phyloP scores from a whole-genome alignment of 1,284 basidiomycete genomes.

The Cutaneotrichosporon spelunceum region DNA sequence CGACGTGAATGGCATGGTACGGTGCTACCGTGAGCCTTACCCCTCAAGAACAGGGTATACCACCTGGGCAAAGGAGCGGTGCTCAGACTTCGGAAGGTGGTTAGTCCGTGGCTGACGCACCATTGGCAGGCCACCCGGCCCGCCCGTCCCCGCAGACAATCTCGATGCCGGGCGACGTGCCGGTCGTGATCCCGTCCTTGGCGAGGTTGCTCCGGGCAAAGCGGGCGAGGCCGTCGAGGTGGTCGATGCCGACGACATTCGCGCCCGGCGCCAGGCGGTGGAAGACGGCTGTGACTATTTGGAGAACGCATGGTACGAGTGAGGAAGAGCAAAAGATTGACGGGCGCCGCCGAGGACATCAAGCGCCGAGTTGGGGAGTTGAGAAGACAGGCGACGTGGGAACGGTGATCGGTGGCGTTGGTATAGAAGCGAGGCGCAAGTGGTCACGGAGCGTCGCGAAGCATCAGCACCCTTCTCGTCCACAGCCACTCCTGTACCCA shows the following conservation, averaged over 20 bases:
- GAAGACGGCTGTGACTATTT: conserved; percentile 61
- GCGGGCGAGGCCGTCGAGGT: conserved; percentile 73
- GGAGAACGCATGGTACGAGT: neutral
- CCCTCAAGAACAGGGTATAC: neutral
- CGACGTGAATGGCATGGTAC: conserved; percentile 89
- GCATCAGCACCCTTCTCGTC: neutral
- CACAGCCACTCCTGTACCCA: conserved; percentile 48
- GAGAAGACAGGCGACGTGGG: neutral
- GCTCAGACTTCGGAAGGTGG: conserved; percentile 11
- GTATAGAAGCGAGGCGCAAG: neutral
- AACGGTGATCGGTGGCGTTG: neutral
- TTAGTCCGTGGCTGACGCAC: neutral
- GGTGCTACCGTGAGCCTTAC: conserved; percentile 57
- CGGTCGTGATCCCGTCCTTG: conserved; percentile 58
- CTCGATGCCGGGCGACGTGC: conserved; percentile 12
- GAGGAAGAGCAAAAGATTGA: neutral
- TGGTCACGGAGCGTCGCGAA: neutral
- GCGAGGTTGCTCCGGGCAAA: conserved; percentile 67
- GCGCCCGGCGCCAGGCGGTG: conserved; percentile 63
- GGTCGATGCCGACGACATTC: conserved; percentile 85
- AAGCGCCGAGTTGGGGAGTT: neutral
- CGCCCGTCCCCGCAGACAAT: conserved; percentile 79
- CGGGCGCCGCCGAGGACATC: neutral
- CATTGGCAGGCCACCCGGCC: conserved; percentile 55
- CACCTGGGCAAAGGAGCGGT: conserved; percentile 1